These are phyloP conservation scores for Backusella sp. DNA, from an alignment of 192 early-diverging fungal species.

Conservation along the genomic window DNA sequence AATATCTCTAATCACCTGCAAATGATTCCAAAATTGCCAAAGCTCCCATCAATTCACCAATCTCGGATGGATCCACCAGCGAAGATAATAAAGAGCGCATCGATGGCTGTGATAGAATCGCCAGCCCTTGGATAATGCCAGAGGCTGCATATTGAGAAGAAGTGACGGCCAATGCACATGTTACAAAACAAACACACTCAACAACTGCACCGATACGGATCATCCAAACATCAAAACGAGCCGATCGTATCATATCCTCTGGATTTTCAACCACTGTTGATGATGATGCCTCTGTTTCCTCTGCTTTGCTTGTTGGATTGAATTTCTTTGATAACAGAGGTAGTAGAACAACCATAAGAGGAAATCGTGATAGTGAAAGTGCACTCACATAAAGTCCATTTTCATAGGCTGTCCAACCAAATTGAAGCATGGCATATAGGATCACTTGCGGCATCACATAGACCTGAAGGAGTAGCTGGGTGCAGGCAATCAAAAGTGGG, in stretches of 20 bases:
- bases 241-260: background rate
- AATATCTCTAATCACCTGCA: slow-evolving; percentile 10
- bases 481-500: slow-evolving; percentile 1
- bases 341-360: slow-evolving; percentile 31
- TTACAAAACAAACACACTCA: slow-evolving; percentile 30
- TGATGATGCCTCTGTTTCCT: background rate
- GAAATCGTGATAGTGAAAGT: slow-evolving; percentile 22
- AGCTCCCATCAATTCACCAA: slow-evolving; percentile 49
- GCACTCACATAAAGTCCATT: slow-evolving; percentile 37
- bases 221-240: slow-evolving; percentile 46
- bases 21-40: slow-evolving; percentile 51
- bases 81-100: slow-evolving; percentile 41
- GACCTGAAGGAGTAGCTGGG: slow-evolving; percentile 11
- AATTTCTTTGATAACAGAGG: slow-evolving; percentile 34
- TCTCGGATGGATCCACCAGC: slow-evolving; percentile 43
- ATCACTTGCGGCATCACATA: slow-evolving; percentile 19
- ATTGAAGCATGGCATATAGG: slow-evolving; percentile 43
- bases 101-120: slow-evolving; percentile 35
- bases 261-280: background rate
- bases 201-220: slow-evolving; percentile 41
- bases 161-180: slow-evolving; percentile 31
- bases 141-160: slow-evolving; percentile 9
- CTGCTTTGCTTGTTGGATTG: background rate
- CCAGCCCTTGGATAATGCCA: slow-evolving; percentile 29
- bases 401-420: slow-evolving; percentile 46